These are phyloP conservation scores for Closterium sp. DNA, from an alignment of 139 green algal species.

Conservation along the genomic window DNA sequence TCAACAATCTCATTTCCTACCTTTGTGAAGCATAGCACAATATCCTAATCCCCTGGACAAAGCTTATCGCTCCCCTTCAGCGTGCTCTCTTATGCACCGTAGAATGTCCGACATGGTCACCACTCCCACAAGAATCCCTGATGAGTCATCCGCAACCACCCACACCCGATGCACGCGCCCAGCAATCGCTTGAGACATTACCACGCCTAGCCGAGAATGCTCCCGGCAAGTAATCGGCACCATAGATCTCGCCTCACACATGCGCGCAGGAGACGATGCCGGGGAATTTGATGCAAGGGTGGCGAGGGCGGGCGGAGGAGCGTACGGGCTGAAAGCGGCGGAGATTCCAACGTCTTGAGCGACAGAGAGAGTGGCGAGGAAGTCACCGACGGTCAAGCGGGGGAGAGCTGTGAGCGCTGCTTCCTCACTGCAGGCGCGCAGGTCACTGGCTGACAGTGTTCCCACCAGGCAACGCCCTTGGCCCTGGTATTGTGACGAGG, in stretches of 20 bases:
- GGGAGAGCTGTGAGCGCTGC: background rate
- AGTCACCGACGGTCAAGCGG: constrained; percentile 3
- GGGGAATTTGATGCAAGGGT: constrained; percentile 13
- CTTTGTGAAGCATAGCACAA: too few relatives aligned
- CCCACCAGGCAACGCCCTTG: background rate
- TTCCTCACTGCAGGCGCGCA: constrained; percentile 13
- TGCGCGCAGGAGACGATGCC: background rate
- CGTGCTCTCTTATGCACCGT: background rate
- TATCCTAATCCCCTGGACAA: too few relatives aligned
- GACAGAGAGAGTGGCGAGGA: background rate
- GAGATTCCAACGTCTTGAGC: background rate
- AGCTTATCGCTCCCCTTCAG: background rate
- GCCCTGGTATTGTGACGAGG: background rate
- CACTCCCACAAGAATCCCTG: background rate
- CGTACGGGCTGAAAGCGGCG: background rate
- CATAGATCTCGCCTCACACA: constrained; percentile 2
- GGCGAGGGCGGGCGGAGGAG: background rate
- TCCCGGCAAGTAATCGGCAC: constrained; percentile 15
- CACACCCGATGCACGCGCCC: constrained; percentile 24
- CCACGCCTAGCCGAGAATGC: background rate
- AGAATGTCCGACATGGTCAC: constrained; percentile 28
- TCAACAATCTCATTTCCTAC: too few relatives aligned
- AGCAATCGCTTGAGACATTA: constrained; percentile 16
- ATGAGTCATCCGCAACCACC: constrained; percentile 8
- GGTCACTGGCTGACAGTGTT: background rate